These are phyloP conservation scores for Debaryomyces prosopidis DNA, from an alignment of 805 yeast genomes.

Conservation along the genomic window DNA sequence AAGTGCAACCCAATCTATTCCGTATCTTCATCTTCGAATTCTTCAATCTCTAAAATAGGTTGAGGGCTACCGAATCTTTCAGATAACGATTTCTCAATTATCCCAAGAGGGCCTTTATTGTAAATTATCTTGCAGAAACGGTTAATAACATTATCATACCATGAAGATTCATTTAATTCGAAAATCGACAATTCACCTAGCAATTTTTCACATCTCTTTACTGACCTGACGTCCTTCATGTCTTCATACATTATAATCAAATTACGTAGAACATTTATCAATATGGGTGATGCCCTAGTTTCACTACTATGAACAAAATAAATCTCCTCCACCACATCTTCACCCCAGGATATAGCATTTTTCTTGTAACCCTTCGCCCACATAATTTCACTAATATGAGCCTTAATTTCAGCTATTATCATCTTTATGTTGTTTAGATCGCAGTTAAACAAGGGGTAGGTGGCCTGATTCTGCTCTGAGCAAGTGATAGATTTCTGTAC, in stretches of 20 bases:
- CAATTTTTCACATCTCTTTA: conserved; percentile 28
- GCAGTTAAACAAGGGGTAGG: conserved; percentile 39
- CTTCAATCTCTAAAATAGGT: conserved; percentile 37
- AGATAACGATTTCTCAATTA: conserved; percentile 37
- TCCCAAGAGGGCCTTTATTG: conserved; percentile 42
- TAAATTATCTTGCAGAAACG: conserved; percentile 40
- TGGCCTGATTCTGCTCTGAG: conserved; percentile 22
- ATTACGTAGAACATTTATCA: conserved; percentile 31
- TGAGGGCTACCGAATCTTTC: conserved; percentile 40
- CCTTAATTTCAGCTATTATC: conserved; percentile 31
- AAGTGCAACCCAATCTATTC: conserved; percentile 16
- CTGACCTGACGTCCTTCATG: conserved; percentile 22
- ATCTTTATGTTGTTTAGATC: conserved; percentile 26
- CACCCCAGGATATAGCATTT: conserved; percentile 43
- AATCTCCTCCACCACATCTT: conserved; percentile 39
- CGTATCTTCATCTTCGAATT: conserved; percentile 42
- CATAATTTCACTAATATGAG: conserved; percentile 42
- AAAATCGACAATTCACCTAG: conserved; percentile 22
- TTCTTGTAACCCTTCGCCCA: conserved; percentile 41
- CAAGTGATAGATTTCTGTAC: conserved; percentile 17
- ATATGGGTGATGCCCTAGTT: conserved; percentile 27
- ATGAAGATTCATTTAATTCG: conserved; percentile 23
- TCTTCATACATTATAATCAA: conserved; percentile 32
- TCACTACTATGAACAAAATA: conserved; percentile 29
- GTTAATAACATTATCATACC: conserved; percentile 36